phyloP scores from a whole-genome alignment of 768 basidiomycete species.

The Boletellus sp. region DNA sequence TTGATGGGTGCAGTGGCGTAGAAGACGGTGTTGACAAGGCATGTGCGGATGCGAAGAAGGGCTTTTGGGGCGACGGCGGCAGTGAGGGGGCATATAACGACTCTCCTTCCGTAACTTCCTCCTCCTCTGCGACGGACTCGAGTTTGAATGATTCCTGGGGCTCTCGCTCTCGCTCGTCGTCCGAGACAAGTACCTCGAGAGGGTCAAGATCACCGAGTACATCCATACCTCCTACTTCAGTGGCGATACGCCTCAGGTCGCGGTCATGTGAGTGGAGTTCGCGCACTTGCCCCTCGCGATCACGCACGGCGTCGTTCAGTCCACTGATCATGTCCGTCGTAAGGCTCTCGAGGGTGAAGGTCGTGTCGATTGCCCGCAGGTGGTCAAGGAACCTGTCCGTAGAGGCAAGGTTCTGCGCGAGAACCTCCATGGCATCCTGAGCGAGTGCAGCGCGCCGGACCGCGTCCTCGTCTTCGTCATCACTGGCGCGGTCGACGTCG shows the following conservation, averaged over 20 bases:
- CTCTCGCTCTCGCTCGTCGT: constrained; percentile 28
- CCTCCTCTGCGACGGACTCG: constrained; percentile 40
- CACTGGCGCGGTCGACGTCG: constrained; percentile 11
- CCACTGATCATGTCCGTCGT: constrained; percentile 75
- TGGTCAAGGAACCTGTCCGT: constrained; percentile 75
- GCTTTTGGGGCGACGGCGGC: constrained; percentile 50
- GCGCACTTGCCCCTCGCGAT: constrained; percentile 79
- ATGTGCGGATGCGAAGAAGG: constrained; percentile 51
- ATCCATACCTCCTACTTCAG: constrained; percentile 74
- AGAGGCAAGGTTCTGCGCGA: constrained; percentile 69
- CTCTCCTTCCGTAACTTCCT: constrained; percentile 38
- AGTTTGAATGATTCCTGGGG: constrained; percentile 29
- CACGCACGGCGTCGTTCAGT: constrained; percentile 69
- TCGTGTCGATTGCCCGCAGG: constrained; percentile 62
- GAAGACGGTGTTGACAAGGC: constrained; percentile 50
- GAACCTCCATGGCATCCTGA: constrained; percentile 66
- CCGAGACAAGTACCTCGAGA: constrained; percentile 41
- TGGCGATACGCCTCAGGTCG: constrained; percentile 72
- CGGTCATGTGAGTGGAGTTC: constrained; percentile 75
- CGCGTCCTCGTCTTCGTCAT: constrained; percentile 30
- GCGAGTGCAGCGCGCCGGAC: constrained; percentile 20
- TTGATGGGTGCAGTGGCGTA: constrained; percentile 37
- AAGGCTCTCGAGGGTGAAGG: constrained; percentile 54
- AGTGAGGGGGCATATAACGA: constrained; percentile 38
- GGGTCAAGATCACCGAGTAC: constrained; percentile 67